Conservation (phyloP, 2,329 filamentous ascomycete genomes). For the Colletotrichum cuscutae region DNA sequence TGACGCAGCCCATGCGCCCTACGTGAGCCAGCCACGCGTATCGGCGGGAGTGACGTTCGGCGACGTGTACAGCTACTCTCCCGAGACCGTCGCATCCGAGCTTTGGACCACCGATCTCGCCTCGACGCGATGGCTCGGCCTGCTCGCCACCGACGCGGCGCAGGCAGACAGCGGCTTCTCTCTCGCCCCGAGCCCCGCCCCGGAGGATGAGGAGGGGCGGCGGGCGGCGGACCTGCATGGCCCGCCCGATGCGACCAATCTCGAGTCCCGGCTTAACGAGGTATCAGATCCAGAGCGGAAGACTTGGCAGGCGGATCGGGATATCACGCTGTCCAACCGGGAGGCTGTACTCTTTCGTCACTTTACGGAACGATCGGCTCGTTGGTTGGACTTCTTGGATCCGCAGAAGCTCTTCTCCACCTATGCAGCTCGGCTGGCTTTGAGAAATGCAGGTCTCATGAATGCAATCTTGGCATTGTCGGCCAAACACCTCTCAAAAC, state of each 20-base stretch:
- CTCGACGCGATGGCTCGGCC: conserved; percentile 45
- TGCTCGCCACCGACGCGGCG: conserved; percentile 44
- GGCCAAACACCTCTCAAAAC: conserved; percentile 52
- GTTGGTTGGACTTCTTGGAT: conserved; percentile 45
- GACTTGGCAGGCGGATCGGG: conserved; percentile 40
- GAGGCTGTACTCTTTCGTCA: conserved; percentile 43
- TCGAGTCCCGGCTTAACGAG: conserved; percentile 13
- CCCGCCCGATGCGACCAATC: conserved; percentile 15
- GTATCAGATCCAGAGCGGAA: conserved; percentile 38
- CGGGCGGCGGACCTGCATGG: not conserved
- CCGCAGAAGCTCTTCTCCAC: conserved; percentile 45
- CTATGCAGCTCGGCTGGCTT: conserved; percentile 46
- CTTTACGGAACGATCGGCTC: conserved; percentile 40
- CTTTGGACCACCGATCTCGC: conserved; percentile 42
- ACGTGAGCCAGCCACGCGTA: conserved; percentile 8
- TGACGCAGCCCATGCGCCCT: conserved; percentile 2
- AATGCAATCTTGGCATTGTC: conserved; percentile 67
- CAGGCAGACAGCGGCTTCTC: conserved; percentile 46
- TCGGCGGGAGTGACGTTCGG: conserved; percentile 25
- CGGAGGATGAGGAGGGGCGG: conserved; percentile 25
- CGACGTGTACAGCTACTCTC: conserved; percentile 37
- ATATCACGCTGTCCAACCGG: conserved; percentile 38
- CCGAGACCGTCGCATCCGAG: conserved; percentile 42
- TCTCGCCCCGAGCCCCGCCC: conserved; percentile 37
- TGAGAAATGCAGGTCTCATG: conserved; percentile 65